These are phyloP conservation scores for Achaetomiella virescens DNA, from an alignment of 495 filamentous ascomycete species.

Conservation along the genomic window DNA sequence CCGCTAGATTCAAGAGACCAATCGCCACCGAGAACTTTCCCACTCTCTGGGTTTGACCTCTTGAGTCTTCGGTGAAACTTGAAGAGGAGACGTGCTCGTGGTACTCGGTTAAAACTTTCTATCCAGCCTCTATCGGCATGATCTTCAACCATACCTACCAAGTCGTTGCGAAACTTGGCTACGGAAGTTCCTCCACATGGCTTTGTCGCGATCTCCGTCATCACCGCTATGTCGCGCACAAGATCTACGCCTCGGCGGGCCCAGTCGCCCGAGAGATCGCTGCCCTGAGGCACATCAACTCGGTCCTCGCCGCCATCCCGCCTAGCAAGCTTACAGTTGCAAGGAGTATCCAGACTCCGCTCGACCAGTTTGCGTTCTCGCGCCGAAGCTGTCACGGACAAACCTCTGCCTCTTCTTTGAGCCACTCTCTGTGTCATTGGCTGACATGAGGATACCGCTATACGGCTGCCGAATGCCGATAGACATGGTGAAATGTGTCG, in stretches of 20 bases:
- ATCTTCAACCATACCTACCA: slow-evolving; percentile 36
- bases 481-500: neutral
- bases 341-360: neutral
- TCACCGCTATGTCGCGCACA: neutral
- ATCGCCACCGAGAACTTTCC: neutral
- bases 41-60: neutral
- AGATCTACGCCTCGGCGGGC: neutral
- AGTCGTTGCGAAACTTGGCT: slow-evolving; percentile 42
- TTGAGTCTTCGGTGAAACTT: slow-evolving; percentile 7
- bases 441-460: neutral
- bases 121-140: slow-evolving; percentile 39
- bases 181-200: slow-evolving; percentile 42
- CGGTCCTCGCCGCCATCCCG: neutral
- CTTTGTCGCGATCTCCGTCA: slow-evolving; percentile 35
- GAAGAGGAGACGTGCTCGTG: slow-evolving; percentile 36
- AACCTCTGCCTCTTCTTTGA: slow-evolving; percentile 1
- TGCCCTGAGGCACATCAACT: neutral
- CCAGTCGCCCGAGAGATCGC: neutral
- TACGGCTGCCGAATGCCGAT: neutral
- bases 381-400: neutral
- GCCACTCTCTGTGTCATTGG: neutral
- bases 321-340: neutral
- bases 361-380: neutral
- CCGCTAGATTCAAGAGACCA: neutral
- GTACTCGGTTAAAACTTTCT: slow-evolving; percentile 35